phyloP scores from a whole-genome alignment of 2,329 filamentous ascomycete genomes.

The Trichophyton simii region DNA sequence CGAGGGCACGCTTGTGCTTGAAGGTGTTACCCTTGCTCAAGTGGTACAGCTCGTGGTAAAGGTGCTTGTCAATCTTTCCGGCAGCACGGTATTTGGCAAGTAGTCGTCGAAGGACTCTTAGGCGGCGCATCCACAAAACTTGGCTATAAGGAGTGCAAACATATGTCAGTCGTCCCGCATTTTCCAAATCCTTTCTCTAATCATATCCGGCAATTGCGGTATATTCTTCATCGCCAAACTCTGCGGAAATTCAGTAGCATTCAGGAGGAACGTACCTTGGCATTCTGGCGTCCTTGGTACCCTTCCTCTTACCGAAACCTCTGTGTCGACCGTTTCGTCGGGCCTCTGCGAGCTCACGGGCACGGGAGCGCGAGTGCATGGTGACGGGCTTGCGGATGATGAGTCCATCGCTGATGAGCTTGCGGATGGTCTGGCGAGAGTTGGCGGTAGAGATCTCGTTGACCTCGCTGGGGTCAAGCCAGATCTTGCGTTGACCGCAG shows the following conservation, averaged over 20 bases:
- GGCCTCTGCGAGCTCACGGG: slow-evolving; percentile 86
- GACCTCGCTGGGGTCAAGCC: slow-evolving; percentile 99
- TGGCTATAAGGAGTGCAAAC: slow-evolving; percentile 47
- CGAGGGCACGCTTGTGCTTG: slow-evolving; percentile 99
- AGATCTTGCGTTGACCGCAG: slow-evolving; percentile 99
- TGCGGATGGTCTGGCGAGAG: slow-evolving; percentile 99
- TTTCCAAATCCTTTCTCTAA: background rate
- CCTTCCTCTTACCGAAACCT: slow-evolving; percentile 99
- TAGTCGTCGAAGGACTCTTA: slow-evolving; percentile 96
- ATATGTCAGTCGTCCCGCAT: background rate
- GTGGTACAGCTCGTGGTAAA: slow-evolving; percentile 99
- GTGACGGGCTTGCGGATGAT: slow-evolving; percentile 99
- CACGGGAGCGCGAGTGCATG: slow-evolving; percentile 97
- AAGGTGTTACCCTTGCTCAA: slow-evolving; percentile 99
- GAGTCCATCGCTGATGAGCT: slow-evolving; percentile 98
- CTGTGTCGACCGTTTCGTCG: slow-evolving; percentile 94
- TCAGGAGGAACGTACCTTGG: slow-evolving; percentile 58
- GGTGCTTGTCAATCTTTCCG: slow-evolving; percentile 99
- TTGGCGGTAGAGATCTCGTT: slow-evolving; percentile 99
- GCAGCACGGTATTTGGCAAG: slow-evolving; percentile 99
- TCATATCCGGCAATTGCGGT: background rate
- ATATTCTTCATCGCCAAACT: background rate
- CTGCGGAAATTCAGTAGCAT: background rate
- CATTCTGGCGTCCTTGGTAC: slow-evolving; percentile 99
- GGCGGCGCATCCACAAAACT: slow-evolving; percentile 98